Evolutionary conservation across 2,329 filamentous ascomycete species (phyloP).

Genomic region (Colletotrichum spaethianum): DNA sequence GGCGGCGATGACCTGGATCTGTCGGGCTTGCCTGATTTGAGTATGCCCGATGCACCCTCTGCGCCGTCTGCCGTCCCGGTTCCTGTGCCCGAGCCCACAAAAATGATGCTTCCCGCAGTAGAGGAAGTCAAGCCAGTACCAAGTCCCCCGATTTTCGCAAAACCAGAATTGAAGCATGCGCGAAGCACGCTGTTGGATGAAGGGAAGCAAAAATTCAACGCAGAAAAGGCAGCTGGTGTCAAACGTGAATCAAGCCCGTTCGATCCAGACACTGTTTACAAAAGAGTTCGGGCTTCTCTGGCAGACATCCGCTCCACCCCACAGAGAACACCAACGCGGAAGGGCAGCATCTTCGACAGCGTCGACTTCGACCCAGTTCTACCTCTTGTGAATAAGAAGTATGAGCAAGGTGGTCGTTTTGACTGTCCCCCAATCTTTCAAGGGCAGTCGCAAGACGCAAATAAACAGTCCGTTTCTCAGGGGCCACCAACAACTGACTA

Average conservation of each 20-base stretch:
- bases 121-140: slow-evolving; percentile 33
- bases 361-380: slow-evolving; percentile 68
- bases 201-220: slow-evolving; percentile 48
- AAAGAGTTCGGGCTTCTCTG: slow-evolving; percentile 67
- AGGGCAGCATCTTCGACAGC: slow-evolving; percentile 67
- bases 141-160: slow-evolving; percentile 62
- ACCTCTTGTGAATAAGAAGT: slow-evolving; percentile 70
- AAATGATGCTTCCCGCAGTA: slow-evolving; percentile 37
- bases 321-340: slow-evolving; percentile 48
- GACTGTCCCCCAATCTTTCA: slow-evolving; percentile 57
- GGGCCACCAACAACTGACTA: slow-evolving; percentile 63
- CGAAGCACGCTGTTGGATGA: slow-evolving; percentile 67
- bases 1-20: slow-evolving; percentile 59
- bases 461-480: slow-evolving; percentile 48
- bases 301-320: slow-evolving; percentile 43
- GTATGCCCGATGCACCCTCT: slow-evolving; percentile 32
- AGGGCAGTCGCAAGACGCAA: slow-evolving; percentile 47
- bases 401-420: slow-evolving; percentile 69
- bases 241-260: slow-evolving; percentile 72
- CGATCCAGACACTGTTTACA: slow-evolving; percentile 71
- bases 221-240: slow-evolving; percentile 42
- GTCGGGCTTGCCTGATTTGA: slow-evolving; percentile 50
- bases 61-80: slow-evolving; percentile 11
- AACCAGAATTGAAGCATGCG: slow-evolving; percentile 72
- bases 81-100: slow-evolving; percentile 39